Evolutionary conservation across 2,329 filamentous ascomycete genomes (phyloP), one percentile per base, ranked within the genome.

Genomic region (Sphaerulina musiva): DNA sequence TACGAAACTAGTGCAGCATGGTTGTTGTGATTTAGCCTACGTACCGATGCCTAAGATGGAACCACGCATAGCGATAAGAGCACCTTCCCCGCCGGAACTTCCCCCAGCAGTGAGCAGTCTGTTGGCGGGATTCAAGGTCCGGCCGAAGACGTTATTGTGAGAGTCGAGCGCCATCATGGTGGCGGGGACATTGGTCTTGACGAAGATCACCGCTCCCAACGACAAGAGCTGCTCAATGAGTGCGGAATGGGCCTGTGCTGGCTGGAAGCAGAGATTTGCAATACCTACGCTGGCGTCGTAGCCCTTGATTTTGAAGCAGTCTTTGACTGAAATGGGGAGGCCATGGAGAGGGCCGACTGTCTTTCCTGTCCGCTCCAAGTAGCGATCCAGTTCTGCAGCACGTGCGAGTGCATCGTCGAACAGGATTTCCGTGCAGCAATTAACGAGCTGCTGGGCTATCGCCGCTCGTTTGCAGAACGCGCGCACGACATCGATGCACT

Each of bases 181-280:
- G 59, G 79, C 76, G 3, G 79, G 77, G 2, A 80, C 65, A 54
- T 80, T 80, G 4, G 79, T 81, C 64, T 81, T 78, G 63, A 70
- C 74, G 56, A 76, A 74, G 0, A 77, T 58, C 2, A 80, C 50
- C 69, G 75, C 75, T 2, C 78, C 78, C 3, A 76, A 74, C 2
- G 69, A 64, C 59, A 68, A 68, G 20, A 76, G 60, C 57, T 73
- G 70, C 50, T 76, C 66, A 11, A 79, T 51, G n/a, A 80, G 73
- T 48, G 9, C 72, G 69, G 43, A 78, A 60, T 61, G 79, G 74
- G 59, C 80, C 76, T 62, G 79, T 76, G 79, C 9, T 79, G 67
- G 38, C 73, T 73, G 69, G 68, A 76, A 76, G 53, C 69, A 71
- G 2, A 76, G 64, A 0, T 66, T 64, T 4, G 72, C 73, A 2